Percentiles rank a stretch among this genome's conserved stretches.
Evolutionary conservation across 1,139 yeast genomes (phyloP).

Genomic region (Kodamaea suecica): DNA sequence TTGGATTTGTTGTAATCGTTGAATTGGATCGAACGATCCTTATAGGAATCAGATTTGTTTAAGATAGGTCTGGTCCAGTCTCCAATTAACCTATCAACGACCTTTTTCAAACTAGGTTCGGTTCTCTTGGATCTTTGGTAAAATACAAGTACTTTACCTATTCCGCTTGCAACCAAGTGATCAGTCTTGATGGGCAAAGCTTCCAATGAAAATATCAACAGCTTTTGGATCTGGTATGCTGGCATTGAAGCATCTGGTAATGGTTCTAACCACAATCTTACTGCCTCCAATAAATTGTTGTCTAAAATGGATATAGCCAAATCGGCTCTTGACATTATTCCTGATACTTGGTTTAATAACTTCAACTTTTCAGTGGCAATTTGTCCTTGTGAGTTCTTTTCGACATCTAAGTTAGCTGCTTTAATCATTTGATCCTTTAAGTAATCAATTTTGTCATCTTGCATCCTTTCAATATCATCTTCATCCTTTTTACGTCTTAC

Average conservation of each 20-base stretch:
- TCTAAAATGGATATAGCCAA: constrained; percentile 91
- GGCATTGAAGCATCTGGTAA: constrained; percentile 97
- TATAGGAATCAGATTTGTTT: constrained; percentile 91
- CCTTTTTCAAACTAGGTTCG: constrained; percentile 78
- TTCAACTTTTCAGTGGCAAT: constrained; percentile 88
- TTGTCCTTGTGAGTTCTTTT: constrained; percentile 66
- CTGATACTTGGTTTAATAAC: constrained; percentile 74
- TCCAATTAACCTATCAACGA: constrained; percentile 87
- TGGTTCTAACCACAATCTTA: constrained; percentile 96
- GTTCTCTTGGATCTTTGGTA: constrained; percentile 90
- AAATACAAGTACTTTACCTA: constrained; percentile 91
- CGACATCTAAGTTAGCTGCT: constrained; percentile 90
- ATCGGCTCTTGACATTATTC: constrained; percentile 74
- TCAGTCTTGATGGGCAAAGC: constrained; percentile 90
- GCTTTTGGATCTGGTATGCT: constrained; percentile 92
- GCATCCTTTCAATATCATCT: constrained; percentile 90
- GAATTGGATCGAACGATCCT: constrained; percentile 76
- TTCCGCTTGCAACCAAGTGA: constrained; percentile 89
- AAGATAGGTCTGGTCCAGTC: constrained; percentile 99
- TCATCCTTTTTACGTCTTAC: constrained; percentile 67
- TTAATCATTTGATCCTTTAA: constrained; percentile 88
- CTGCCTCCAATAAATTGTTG: constrained; percentile 89
- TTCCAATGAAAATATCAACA: constrained; percentile 68
- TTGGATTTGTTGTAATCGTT: constrained; percentile 66
- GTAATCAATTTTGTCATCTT: constrained; percentile 82